phyloP scores from a whole-genome alignment of 1,284 basidiomycete genomes.

The Moesziomyces sp. region DNA sequence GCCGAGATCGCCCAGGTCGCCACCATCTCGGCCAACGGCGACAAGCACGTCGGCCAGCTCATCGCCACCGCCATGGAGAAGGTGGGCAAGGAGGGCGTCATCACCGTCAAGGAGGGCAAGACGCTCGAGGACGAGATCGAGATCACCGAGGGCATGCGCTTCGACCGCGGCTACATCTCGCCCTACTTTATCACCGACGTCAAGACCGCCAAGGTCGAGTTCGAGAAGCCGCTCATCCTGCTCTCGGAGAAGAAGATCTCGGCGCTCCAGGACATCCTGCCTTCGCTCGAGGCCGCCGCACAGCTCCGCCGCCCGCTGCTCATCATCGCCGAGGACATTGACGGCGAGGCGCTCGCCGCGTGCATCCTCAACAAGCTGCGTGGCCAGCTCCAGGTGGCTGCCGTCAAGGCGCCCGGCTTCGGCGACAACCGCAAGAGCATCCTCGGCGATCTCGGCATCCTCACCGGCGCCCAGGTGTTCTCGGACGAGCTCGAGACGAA shows the following conservation, averaged over 20 bases:
- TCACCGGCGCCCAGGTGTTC: constrained; percentile 97
- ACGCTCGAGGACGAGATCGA: constrained; percentile 98
- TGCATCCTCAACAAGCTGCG: constrained; percentile 99
- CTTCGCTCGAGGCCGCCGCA: constrained; percentile 89
- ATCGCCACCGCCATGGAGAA: constrained; percentile 99
- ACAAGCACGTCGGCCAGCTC: constrained; percentile 90
- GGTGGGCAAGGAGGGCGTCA: constrained; percentile 99
- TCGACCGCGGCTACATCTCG: constrained; percentile 98
- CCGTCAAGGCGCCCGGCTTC: constrained; percentile 97
- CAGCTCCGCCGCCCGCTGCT: constrained; percentile 90
- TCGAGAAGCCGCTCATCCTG: constrained; percentile 94
- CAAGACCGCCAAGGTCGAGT: constrained; percentile 95
- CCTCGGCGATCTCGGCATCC: constrained; percentile 94
- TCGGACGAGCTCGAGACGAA: constrained; percentile 98
- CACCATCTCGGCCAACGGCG: constrained; percentile 98
- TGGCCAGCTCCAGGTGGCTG: constrained; percentile 90
- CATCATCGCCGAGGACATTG: constrained; percentile 96
- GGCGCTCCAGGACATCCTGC: constrained; percentile 91
- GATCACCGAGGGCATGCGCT: constrained; percentile 99
- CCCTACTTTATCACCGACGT: constrained; percentile 99
- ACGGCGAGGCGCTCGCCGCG: constrained; percentile 95
- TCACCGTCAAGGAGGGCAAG: constrained; percentile 98
- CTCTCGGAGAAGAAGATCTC: constrained; percentile 99
- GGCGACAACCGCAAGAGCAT: constrained; percentile 99
- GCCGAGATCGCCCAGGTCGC: constrained; percentile 98